phyloP scores from a whole-genome alignment of 306 rosid genomes.

The Acacia crassicarpa region DNA sequence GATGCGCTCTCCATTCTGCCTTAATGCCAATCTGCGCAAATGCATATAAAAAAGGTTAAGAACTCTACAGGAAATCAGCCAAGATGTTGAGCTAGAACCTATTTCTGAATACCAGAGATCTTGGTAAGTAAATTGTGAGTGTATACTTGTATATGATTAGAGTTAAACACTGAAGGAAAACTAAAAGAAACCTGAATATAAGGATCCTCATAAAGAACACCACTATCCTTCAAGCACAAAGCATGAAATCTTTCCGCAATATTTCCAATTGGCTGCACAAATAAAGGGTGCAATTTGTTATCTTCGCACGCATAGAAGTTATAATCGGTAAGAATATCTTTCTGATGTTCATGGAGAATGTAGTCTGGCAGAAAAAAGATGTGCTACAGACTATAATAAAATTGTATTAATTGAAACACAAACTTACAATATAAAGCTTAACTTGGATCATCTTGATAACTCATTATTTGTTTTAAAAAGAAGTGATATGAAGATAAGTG shows the following conservation, averaged over 20 bases:
- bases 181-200: conserved; percentile 78
- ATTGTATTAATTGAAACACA: conserved; percentile 4
- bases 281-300: conserved; percentile 22
- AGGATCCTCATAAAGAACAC: conserved; percentile 96
- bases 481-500: neutral
- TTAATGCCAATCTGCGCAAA: conserved; percentile 78
- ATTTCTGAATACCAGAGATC: conserved; percentile 24
- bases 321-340: conserved; percentile 13
- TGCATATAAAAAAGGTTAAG: conserved; percentile 3
- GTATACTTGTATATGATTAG: neutral
- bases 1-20: conserved; percentile 95
- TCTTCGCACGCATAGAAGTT: conserved; percentile 26
- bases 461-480: neutral
- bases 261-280: conserved; percentile 93
- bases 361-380: neutral
- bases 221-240: conserved; percentile 96
- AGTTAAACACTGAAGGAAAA: neutral
- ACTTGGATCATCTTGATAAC: conserved; percentile 21
- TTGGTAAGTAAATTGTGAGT: neutral
- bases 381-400: conserved; percentile 22
- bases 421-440: neutral
- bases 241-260: conserved; percentile 89
- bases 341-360: conserved; percentile 30
- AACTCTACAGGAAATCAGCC: neutral
- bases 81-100: neutral